These are phyloP conservation scores for Periglandula ipomoeae DNA, from an alignment of 2,329 filamentous ascomycete species.

Conservation along the genomic window DNA sequence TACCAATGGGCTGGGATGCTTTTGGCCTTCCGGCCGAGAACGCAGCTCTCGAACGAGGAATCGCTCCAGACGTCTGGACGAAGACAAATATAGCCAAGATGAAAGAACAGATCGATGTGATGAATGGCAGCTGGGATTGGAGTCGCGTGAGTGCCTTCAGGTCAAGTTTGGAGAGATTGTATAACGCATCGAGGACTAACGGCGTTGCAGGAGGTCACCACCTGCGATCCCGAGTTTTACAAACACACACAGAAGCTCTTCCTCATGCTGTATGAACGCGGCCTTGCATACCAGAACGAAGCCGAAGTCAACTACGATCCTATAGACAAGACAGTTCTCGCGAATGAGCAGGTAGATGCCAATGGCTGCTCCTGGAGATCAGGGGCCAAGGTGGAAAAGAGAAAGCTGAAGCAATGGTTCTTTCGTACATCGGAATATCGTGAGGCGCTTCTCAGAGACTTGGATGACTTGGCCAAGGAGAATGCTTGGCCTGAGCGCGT, in stretches of 20 bases:
- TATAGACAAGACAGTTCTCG: slow-evolving; percentile 78
- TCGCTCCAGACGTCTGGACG: slow-evolving; percentile 74
- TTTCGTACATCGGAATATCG: slow-evolving; percentile 74
- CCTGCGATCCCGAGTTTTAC: slow-evolving; percentile 78
- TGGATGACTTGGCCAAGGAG: slow-evolving; percentile 54
- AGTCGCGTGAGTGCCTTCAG: slow-evolving; percentile 50
- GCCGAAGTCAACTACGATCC: slow-evolving; percentile 87
- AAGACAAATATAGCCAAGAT: slow-evolving; percentile 70
- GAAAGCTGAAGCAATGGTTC: slow-evolving; percentile 80
- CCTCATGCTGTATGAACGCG: slow-evolving; percentile 62
- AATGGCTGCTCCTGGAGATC: slow-evolving; percentile 82
- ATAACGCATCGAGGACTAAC: not conserved
- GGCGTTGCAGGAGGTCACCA: slow-evolving; percentile 62
- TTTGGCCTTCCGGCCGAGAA: slow-evolving; percentile 90
- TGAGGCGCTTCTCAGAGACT: slow-evolving; percentile 60
- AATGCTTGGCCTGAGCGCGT: slow-evolving; percentile 76
- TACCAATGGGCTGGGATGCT: slow-evolving; percentile 94
- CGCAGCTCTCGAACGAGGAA: slow-evolving; percentile 73
- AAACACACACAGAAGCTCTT: slow-evolving; percentile 85
- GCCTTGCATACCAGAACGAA: slow-evolving; percentile 74
- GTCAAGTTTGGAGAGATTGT: not conserved
- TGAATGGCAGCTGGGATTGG: slow-evolving; percentile 84
- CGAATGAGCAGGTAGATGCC: slow-evolving; percentile 88
- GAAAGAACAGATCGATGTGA: slow-evolving; percentile 69
- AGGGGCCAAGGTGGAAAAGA: slow-evolving; percentile 73